These are phyloP conservation scores for Ceriops tagal DNA, from an alignment of 345 rosid species.

Conservation along the genomic window DNA sequence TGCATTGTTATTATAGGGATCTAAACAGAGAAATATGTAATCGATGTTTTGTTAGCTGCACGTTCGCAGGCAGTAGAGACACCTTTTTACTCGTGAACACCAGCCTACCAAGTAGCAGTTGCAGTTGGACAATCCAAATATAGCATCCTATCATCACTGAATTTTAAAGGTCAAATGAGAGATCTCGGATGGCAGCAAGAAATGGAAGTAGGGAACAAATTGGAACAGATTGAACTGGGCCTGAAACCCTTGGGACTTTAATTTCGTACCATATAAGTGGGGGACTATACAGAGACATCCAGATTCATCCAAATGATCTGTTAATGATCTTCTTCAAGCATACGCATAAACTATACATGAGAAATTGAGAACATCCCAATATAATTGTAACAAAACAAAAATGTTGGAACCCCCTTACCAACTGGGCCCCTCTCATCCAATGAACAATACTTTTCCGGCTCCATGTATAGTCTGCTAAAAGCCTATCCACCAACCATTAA, in stretches of 20 bases:
- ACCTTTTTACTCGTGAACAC: too few species aligned
- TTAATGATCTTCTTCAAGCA: neutral
- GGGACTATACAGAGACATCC: neutral
- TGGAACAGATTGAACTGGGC: neutral
- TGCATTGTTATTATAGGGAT: too few species aligned
- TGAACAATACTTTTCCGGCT: conserved; percentile 1
- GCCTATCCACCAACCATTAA: neutral
- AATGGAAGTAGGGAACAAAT: neutral
- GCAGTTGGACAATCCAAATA: too few species aligned
- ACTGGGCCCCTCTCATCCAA: neutral
- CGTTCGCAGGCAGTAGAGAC: too few species aligned
- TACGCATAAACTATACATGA: neutral
- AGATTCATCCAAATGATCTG: conserved; percentile 2
- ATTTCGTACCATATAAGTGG: neutral
- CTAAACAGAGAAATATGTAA: too few species aligned
- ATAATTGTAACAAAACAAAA: neutral
- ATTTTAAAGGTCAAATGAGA: too few species aligned
- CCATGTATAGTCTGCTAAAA: neutral
- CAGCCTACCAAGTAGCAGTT: too few species aligned
- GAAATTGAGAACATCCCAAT: neutral
- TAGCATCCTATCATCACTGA: too few species aligned
- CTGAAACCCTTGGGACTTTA: neutral
- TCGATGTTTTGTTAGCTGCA: too few species aligned
- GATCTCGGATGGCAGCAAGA: too few species aligned
- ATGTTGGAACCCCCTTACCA: neutral